Evolutionary conservation across 2,329 filamentous ascomycete species (phyloP).

Genomic region (Calonectria pteridis): DNA sequence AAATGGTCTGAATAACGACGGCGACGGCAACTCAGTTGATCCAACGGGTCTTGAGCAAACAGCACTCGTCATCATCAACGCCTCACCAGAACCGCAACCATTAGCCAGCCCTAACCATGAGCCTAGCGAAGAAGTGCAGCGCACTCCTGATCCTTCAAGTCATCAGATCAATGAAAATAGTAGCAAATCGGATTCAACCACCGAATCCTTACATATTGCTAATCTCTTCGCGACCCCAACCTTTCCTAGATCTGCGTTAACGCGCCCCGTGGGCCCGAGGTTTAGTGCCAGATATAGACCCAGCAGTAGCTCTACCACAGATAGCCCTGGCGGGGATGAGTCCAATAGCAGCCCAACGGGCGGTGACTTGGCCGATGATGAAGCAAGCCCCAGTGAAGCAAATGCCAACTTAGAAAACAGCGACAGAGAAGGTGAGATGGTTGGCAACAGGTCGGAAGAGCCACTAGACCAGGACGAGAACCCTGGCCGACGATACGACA

Average conservation of each 20-base stretch:
- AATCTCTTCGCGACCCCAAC: background rate
- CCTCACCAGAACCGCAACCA: background rate
- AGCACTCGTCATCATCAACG: too few species aligned
- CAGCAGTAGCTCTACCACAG: background rate
- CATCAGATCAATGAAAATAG: too few species aligned
- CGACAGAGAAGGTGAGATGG: background rate
- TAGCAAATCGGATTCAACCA: background rate
- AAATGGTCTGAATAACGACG: too few species aligned
- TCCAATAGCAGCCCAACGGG: background rate
- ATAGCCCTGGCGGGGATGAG: background rate
- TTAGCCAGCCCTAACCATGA: background rate
- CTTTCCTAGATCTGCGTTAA: background rate
- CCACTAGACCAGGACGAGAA: background rate
- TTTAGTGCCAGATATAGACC: background rate
- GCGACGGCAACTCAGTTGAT: background rate
- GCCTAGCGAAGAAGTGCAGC: background rate
- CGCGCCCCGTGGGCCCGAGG: background rate
- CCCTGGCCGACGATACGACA: background rate
- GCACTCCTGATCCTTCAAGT: background rate
- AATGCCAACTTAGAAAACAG: background rate
- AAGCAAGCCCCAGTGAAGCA: background rate
- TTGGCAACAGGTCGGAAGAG: background rate
- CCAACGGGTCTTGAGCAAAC: background rate
- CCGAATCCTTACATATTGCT: too few species aligned
- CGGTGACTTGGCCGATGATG: background rate